A percentile compares a stretch with the other conserved stretches of the same genome.
phyloP scores from a whole-genome alignment of 495 filamentous ascomycete genomes.

The Bacidia rubella region DNA sequence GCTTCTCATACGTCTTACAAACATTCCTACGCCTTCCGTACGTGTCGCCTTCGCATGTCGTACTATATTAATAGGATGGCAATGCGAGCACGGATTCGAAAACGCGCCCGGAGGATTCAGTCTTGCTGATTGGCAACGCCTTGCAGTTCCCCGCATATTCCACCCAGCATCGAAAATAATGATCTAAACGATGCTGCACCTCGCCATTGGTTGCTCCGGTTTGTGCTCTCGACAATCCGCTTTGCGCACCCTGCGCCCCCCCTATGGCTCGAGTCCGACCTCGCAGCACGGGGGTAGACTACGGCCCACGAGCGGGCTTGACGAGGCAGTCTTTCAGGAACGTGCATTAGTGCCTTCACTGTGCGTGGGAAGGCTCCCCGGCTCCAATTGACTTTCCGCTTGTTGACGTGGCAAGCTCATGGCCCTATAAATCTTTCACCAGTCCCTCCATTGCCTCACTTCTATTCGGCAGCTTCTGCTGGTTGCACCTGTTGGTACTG shows the following conservation, averaged over 20 bases:
- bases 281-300: not conserved
- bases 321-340: not conserved
- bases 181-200: not conserved
- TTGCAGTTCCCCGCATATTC: not conserved
- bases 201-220: not conserved
- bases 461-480: not conserved
- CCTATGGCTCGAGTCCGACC: not conserved
- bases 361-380: not conserved
- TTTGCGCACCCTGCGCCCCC: not conserved
- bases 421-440: not conserved
- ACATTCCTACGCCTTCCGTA: not conserved
- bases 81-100: too few species aligned
- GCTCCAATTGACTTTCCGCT: slow-evolving; percentile 3
- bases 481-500: not conserved
- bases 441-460: not conserved
- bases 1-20: not conserved
- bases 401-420: slow-evolving; percentile 5
- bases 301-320: not conserved
- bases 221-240: not conserved
- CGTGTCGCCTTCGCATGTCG: too few species aligned
- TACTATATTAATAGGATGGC: too few species aligned
- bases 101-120: too few species aligned
- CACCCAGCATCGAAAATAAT: not conserved
- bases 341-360: not conserved
- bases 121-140: too few species aligned